phyloP scores from a whole-genome alignment of 768 basidiomycete genomes.

The Glaciozyma antarctica region DNA sequence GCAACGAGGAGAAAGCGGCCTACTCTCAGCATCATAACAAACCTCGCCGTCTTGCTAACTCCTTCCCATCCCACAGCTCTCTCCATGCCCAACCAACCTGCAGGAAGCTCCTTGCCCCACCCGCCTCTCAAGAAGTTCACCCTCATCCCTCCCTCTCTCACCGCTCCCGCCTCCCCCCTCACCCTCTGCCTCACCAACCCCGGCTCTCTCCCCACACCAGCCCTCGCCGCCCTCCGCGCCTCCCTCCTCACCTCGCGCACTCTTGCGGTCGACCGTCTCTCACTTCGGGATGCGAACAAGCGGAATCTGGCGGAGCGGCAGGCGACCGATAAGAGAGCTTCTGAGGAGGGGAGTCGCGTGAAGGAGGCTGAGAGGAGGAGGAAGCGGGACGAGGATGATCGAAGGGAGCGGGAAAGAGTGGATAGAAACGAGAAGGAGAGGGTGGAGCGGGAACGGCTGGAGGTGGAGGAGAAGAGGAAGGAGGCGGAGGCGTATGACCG shows the following conservation, averaged over 20 bases:
- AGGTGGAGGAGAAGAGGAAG: constrained; percentile 2
- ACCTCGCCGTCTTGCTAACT: neutral
- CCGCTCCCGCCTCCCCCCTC: constrained; percentile 3
- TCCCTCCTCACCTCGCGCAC: constrained; percentile 12
- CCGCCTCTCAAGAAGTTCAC: constrained; percentile 6
- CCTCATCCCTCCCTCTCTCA: neutral
- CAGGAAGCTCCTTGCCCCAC: neutral
- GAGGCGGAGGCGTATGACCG: neutral
- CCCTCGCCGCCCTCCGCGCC: constrained; percentile 13
- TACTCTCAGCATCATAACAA: neutral
- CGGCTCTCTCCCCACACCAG: constrained; percentile 6
- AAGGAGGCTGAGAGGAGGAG: constrained; percentile 45
- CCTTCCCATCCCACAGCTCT: too few species aligned
- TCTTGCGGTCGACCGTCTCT: constrained; percentile 5
- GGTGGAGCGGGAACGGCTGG: neutral
- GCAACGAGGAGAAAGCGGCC: too few species aligned
- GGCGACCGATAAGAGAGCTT: neutral
- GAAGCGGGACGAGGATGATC: constrained; percentile 37
- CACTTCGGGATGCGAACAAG: constrained; percentile 9
- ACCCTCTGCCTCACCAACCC: neutral
- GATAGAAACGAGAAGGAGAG: constrained; percentile 39
- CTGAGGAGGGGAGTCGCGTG: constrained; percentile 35
- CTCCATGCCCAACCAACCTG: neutral
- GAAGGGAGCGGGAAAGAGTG: neutral
- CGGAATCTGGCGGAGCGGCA: neutral